Base-by-base conservation (phyloP, 352 stramenopile genomes). In the Peronospora tabacina region DNA sequence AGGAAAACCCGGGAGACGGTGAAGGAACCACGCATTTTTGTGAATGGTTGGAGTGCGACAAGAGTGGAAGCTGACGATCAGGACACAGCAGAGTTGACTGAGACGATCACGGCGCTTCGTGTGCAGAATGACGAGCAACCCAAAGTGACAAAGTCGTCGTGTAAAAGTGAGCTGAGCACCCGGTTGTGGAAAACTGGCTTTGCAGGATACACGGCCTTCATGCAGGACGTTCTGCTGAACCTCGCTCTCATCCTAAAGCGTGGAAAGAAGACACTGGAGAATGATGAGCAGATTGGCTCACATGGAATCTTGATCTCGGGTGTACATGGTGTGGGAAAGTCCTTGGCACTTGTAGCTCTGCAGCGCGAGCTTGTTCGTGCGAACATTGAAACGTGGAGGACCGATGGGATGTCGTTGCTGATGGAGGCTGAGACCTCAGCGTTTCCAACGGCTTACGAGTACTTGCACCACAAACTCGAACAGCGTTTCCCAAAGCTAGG, bases 301-400 rank as follows among this genome's bases (percentile, higher is more conserved):
- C 55, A 68, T 37, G 61, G 61, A 30, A n/a, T 70, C 7, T 40
- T 70, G 34, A 51, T 70, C 26, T 72, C 71, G 22, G 81, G 81
- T 29, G 75, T 77, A n/a, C 44, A 66, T 37, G 81, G 81, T 15
- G 72, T 85, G 10, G 81, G 81, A 35, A 91, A 89, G 46, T 80
- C 81, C 15, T 49, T 79, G 1, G 61, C 66, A 1, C 51, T 85
- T 8, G 46, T 61, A 11, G 66, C 57, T 38, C 16, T 70, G 19
- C 51, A 70, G 11, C 48, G 37, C 16, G 61, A 70, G 15, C 30
- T 70, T 30, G 32, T 45, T 24, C 59, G 41, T 12, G 36, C 58
- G 33, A 62, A 58, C n/a, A 56, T 63, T 49, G 24, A 5, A n/a
- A 62, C 55, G 10, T 66, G 55, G 50, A 20, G 55, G 5, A 58